These are phyloP conservation scores for Metarhizium brunneum DNA, from an alignment of 2,329 filamentous ascomycete species.

Conservation along the genomic window DNA sequence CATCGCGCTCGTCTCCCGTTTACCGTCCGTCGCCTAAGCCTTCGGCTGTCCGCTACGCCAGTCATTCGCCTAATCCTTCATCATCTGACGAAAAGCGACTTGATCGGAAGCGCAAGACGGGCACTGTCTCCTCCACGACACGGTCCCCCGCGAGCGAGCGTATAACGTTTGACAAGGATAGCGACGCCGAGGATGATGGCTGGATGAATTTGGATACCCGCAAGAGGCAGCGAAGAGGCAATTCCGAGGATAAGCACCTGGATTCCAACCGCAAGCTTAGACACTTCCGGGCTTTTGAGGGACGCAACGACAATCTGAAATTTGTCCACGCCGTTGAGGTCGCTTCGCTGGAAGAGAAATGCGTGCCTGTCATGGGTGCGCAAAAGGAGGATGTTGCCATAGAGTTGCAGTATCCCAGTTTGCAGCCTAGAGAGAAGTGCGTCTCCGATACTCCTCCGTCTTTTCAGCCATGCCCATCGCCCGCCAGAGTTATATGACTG, in stretches of 20 bases:
- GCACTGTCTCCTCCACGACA: constrained; percentile 15
- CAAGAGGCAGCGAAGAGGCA: constrained; percentile 38
- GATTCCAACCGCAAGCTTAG: constrained; percentile 39
- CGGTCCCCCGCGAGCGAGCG: constrained; percentile 37
- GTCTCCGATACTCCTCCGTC: constrained; percentile 8
- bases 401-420: constrained; percentile 76
- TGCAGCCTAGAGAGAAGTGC: constrained; percentile 58
- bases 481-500: neutral
- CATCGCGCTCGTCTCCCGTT: constrained; percentile 24
- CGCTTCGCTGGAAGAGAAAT: constrained; percentile 40
- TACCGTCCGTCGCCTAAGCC: constrained; percentile 33
- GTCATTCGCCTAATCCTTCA: constrained; percentile 32
- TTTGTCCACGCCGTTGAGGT: constrained; percentile 53
- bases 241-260: constrained; percentile 28
- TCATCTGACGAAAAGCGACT: constrained; percentile 27
- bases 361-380: constrained; percentile 39
- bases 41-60: constrained; percentile 25
- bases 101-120: constrained; percentile 41
- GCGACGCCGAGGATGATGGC: constrained; percentile 42
- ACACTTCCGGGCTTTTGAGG: constrained; percentile 36
- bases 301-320: constrained; percentile 28
- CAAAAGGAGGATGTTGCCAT: constrained; percentile 48
- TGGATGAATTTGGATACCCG: constrained; percentile 39
- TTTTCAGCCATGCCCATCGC: neutral
- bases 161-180: constrained; percentile 41